phyloP scores from a whole-genome alignment of 2,329 filamentous ascomycete species.

The Pyrenochaeta sp. region DNA sequence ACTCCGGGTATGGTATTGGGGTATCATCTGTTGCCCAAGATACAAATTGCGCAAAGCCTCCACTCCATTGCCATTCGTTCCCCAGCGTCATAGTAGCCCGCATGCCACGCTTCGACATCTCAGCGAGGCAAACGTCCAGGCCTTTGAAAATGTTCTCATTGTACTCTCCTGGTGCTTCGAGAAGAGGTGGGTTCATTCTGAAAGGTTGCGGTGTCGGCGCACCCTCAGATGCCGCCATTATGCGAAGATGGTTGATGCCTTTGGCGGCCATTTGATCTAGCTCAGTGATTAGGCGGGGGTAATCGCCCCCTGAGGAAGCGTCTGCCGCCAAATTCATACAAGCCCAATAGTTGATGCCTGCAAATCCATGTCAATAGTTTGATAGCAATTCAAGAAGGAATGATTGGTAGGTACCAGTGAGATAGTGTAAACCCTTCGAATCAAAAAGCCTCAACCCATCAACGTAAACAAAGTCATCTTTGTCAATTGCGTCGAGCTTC shows the following conservation, averaged over 20 bases:
- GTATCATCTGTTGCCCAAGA: constrained; percentile 49
- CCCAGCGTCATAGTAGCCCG: constrained; percentile 52
- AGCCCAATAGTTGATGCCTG: constrained; percentile 53
- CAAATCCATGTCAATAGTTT: background rate
- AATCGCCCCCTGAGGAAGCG: constrained; percentile 46
- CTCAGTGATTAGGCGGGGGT: constrained; percentile 48
- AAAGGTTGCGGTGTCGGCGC: constrained; percentile 51
- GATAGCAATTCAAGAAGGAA: no score
- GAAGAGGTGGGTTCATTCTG: constrained; percentile 50
- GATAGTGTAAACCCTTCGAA: constrained; percentile 45
- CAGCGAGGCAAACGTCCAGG: constrained; percentile 49
- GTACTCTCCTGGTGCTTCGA: constrained; percentile 48
- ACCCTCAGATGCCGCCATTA: constrained; percentile 52
- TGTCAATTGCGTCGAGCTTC: constrained; percentile 23
- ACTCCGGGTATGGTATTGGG: constrained; percentile 47
- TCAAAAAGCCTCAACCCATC: constrained; percentile 46
- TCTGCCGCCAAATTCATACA: constrained; percentile 52
- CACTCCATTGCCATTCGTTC: constrained; percentile 53
- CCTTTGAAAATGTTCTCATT: constrained; percentile 50
- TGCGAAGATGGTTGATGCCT: constrained; percentile 52
- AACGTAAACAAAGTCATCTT: constrained; percentile 48
- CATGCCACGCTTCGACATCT: constrained; percentile 52
- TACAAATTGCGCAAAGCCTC: constrained; percentile 51
- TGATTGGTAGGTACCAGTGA: constrained; percentile 31
- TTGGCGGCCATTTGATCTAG: constrained; percentile 52